These are phyloP conservation scores for Xylariaceae sp. DNA, from an alignment of 2,329 filamentous ascomycete genomes.

Conservation along the genomic window DNA sequence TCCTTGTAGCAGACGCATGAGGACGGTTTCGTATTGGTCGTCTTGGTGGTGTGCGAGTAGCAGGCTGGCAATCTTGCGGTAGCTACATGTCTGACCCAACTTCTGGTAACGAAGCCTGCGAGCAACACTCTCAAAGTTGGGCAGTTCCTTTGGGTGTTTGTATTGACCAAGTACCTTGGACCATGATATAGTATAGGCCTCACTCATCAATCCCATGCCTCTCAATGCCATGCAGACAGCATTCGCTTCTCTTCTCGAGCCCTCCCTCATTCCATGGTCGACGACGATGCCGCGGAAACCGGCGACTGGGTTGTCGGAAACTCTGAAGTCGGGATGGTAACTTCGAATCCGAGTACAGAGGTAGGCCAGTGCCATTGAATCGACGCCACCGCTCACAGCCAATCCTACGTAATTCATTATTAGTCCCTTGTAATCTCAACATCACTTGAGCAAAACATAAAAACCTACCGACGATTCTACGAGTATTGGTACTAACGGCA, in stretches of 20 bases:
- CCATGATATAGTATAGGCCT: slow-evolving; percentile 57
- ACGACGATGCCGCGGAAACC: slow-evolving; percentile 57
- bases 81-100: slow-evolving; percentile 67
- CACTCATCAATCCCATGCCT: slow-evolving; percentile 44
- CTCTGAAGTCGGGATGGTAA: slow-evolving; percentile 43
- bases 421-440: no score
- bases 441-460: no score
- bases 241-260: slow-evolving; percentile 59
- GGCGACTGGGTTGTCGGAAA: slow-evolving; percentile 54
- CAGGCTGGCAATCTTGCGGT: slow-evolving; percentile 61
- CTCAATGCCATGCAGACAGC: slow-evolving; percentile 49
- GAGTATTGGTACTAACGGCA: slow-evolving; percentile 42
- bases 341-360: slow-evolving; percentile 64
- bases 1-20: slow-evolving; percentile 76
- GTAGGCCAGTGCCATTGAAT: slow-evolving; percentile 94
- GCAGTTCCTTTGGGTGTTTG: slow-evolving; percentile 49
- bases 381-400: slow-evolving; percentile 89
- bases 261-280: slow-evolving; percentile 63
- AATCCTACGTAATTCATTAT: slow-evolving; percentile 68
- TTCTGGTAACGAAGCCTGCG: slow-evolving; percentile 75
- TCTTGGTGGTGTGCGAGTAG: slow-evolving; percentile 88
- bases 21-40: slow-evolving; percentile 88
- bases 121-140: slow-evolving; percentile 79
- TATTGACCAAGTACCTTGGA: slow-evolving; percentile 40
- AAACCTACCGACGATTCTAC: slow-evolving; percentile 54